Percentiles rank a stretch among this genome's conserved stretches.
Conservation (phyloP, 768 basidiomycete species). For the Gautieria morchelliformis region DNA sequence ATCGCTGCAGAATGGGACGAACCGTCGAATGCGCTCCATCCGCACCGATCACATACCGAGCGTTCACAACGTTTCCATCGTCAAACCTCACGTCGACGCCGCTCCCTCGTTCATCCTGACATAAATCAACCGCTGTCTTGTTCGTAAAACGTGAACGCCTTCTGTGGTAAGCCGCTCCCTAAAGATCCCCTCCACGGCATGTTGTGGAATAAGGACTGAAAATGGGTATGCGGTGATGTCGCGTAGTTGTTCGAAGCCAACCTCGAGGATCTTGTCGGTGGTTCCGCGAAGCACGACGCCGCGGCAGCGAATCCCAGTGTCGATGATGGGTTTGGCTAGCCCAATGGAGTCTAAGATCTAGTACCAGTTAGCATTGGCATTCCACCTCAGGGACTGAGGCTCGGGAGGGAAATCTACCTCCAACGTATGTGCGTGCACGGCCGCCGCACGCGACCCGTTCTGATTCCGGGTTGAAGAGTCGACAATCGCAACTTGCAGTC, state of each 20-base stretch:
- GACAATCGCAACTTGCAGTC: slow-evolving; percentile 36
- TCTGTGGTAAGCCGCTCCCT: slow-evolving; percentile 22
- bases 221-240: slow-evolving; percentile 37
- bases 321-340: slow-evolving; percentile 29
- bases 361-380: no score
- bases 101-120: background rate
- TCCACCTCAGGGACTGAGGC: no score
- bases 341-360: slow-evolving; percentile 39
- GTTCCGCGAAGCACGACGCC: slow-evolving; percentile 23
- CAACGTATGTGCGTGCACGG: slow-evolving; percentile 43
- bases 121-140: slow-evolving; percentile 30
- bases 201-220: slow-evolving; percentile 33
- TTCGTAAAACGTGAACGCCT: slow-evolving; percentile 29
- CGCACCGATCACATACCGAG: slow-evolving; percentile 41
- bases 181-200: slow-evolving; percentile 33
- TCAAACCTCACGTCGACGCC: slow-evolving; percentile 36
- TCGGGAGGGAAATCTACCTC: slow-evolving; percentile 26
- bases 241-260: slow-evolving; percentile 26
- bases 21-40: slow-evolving; percentile 42
- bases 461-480: slow-evolving; percentile 26
- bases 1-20: slow-evolving; percentile 9
- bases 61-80: slow-evolving; percentile 31
- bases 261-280: slow-evolving; percentile 18
- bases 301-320: slow-evolving; percentile 26
- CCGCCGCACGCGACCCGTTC: slow-evolving; percentile 34